A percentile compares a stretch with the other conserved stretches of the same genome.
These are phyloP conservation scores for Cucumis melo DNA, from an alignment of 306 rosid species.

Conservation along the genomic window DNA sequence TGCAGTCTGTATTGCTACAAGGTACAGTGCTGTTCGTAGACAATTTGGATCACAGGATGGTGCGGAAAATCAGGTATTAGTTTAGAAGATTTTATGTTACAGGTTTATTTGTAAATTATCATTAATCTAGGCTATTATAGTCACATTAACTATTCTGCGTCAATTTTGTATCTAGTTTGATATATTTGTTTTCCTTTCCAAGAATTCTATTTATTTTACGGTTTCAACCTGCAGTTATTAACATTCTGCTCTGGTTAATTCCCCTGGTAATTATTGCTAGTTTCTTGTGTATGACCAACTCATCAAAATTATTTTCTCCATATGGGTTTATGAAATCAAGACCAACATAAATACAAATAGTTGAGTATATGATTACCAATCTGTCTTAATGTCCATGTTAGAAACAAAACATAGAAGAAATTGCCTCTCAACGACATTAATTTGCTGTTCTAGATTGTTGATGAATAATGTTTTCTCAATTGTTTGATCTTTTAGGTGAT, in stretches of 20 bases:
- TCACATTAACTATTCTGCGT: too few relatives aligned
- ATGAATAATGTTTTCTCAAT: neutral
- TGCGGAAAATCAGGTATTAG: conserved; percentile 66
- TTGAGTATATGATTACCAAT: neutral
- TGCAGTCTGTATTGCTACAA: conserved; percentile 94
- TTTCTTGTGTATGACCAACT: neutral
- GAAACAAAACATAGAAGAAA: neutral
- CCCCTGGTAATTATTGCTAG: neutral
- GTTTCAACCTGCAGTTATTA: too few relatives aligned
- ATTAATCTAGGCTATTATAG: too few relatives aligned
- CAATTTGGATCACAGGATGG: conserved; percentile 75
- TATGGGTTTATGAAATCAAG: neutral
- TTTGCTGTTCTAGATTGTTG: neutral
- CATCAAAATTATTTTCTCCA: neutral
- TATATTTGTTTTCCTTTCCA: too few relatives aligned
- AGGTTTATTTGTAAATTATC: too few relatives aligned
- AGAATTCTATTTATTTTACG: too few relatives aligned
- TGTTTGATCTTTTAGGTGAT: conserved; percentile 50
- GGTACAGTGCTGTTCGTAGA: conserved; percentile 94
- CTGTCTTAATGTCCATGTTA: too few relatives aligned
- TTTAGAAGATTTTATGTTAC: neutral
- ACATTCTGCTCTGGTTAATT: neutral
- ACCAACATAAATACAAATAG: neutral
- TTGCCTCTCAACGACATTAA: neutral
- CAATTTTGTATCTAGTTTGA: too few relatives aligned